Evolutionary conservation across 1,139 yeast genomes (phyloP).

Genomic region (Yamadazyma buinensis): DNA sequence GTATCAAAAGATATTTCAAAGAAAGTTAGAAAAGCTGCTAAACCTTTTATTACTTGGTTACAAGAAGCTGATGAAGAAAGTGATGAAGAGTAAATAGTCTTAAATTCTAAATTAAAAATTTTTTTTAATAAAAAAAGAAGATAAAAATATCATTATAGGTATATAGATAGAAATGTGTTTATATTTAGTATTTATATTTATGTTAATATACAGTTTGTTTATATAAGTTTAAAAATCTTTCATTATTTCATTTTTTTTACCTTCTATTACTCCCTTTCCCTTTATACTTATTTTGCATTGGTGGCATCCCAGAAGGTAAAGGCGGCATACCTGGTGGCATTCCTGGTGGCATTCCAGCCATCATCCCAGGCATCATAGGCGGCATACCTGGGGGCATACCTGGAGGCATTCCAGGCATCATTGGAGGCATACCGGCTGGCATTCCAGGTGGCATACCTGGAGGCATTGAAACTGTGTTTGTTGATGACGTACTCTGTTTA

Average conservation of each 20-base stretch:
- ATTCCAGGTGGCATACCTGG: constrained; percentile 16
- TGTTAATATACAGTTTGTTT: constrained; percentile 7
- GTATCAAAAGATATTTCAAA: constrained; percentile 90
- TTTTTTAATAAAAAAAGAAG: neutral
- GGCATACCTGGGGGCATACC: constrained; percentile 15
- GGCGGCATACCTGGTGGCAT: constrained; percentile 17
- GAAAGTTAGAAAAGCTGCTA: constrained; percentile 94
- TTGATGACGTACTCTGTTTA: constrained; percentile 7
- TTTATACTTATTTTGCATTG: constrained; percentile 7
- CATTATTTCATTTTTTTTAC: too few species aligned
- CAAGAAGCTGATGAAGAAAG: constrained; percentile 78
- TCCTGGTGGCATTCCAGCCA: constrained; percentile 17
- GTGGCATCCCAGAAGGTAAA: constrained; percentile 18
- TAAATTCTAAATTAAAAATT: neutral
- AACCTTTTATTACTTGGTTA: constrained; percentile 92
- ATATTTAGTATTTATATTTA: constrained; percentile 3
- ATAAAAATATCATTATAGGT: neutral
- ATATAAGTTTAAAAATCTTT: too few species aligned
- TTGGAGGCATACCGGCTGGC: constrained; percentile 15
- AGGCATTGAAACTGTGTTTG: constrained; percentile 14
- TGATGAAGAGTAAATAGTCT: constrained; percentile 49
- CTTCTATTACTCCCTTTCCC: neutral
- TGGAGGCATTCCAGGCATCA: constrained; percentile 11
- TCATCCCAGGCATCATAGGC: constrained; percentile 16
- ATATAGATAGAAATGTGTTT: too few species aligned